phyloP scores from a whole-genome alignment of 495 filamentous ascomycete genomes.

The Symbiotaphrina buchneri region DNA sequence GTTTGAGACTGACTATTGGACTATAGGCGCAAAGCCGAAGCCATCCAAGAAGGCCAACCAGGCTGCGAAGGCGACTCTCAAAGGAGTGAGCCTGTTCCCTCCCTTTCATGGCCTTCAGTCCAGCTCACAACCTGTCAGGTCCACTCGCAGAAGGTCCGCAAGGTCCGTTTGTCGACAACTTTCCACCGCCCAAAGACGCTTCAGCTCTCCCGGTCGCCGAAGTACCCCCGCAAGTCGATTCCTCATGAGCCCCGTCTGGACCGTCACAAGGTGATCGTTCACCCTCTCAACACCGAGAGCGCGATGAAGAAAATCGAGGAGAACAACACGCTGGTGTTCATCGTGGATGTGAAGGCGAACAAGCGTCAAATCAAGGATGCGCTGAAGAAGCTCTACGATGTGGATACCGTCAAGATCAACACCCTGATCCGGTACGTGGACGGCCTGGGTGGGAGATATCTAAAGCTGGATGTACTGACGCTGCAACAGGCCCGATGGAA shows the following conservation, averaged over 20 bases:
- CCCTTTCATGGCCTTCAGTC: conserved; percentile 4
- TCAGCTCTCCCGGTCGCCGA: conserved; percentile 68
- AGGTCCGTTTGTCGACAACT: conserved; percentile 77
- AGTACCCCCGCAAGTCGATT: conserved; percentile 92
- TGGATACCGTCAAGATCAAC: conserved; percentile 96
- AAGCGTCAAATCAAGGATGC: conserved; percentile 98
- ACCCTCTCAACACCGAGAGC: conserved; percentile 83
- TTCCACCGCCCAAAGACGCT: conserved; percentile 98
- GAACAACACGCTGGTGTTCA: conserved; percentile 98
- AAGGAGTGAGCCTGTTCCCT: conserved; percentile 30
- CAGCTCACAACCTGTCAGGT: conserved; percentile 16
- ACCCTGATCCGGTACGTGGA: conserved; percentile 72
- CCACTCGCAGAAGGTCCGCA: conserved; percentile 70
- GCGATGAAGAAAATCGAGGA: conserved; percentile 99
- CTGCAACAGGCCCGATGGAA: conserved; percentile 60
- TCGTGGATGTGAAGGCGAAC: conserved; percentile 95
- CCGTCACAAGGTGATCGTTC: conserved; percentile 64
- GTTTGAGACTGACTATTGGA: conserved; percentile 12
- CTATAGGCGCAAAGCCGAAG: conserved; percentile 43
- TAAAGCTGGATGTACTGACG: conserved; percentile 4
- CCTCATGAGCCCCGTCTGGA: conserved; percentile 78
- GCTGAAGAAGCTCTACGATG: conserved; percentile 98
- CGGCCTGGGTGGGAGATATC: not conserved
- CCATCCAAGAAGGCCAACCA: conserved; percentile 59
- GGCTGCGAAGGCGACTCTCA: conserved; percentile 83